Base-by-base conservation (phyloP, 2,329 filamentous ascomycete genomes). In the Fusarium albidum region DNA sequence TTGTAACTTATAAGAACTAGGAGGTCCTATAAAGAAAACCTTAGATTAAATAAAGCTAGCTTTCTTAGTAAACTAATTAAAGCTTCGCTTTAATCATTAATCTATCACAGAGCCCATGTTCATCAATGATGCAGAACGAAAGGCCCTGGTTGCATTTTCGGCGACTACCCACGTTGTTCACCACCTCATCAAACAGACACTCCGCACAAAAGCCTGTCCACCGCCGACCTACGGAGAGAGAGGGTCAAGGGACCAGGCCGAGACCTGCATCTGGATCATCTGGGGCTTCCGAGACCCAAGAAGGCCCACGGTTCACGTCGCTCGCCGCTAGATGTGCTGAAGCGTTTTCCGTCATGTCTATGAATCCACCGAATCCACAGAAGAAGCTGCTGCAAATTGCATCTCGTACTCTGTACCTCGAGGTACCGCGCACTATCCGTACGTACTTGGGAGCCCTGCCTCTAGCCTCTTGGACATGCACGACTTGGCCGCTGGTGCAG, bases 401-500 rank as follows among this genome's bases (percentile, higher is more conserved):
- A n/a, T n/a, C n/a, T n/a, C n/a, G n/a, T 34, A 11, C 31, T 12
- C 27, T 40, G 42, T 55, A 18, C 44, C 50, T 41, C 40, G 26
- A 44, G 42, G 51, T 66, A 63, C 53, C 35, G 21, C 27, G 13
- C 12, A 31, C 49, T 56, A 66, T 56, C 40, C 43, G n/a, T n/a
- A n/a, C n/a, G n/a, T n/a, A n/a, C n/a, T 33, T 7, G 17, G 13
- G 21, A 35, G 17, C 39, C 42, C 40, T 27, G 33, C 48, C 47
- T 41, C 52, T 64, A 61, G 45, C 45, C 39, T 54, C 41, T 49
- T 44, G 49, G 42, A 37, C 50, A 55, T 52, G 41, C 57, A 35
- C 57, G 60, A 50, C 59, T 45, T 28, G 40, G 51, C 52, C 59
- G 45, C 56, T 45, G 47, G 27, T 39, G 55, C 55, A 60, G 57